Evolutionary conservation across 2,329 filamentous ascomycete species (phyloP).

Genomic region (Cryphonectria parasitica): DNA sequence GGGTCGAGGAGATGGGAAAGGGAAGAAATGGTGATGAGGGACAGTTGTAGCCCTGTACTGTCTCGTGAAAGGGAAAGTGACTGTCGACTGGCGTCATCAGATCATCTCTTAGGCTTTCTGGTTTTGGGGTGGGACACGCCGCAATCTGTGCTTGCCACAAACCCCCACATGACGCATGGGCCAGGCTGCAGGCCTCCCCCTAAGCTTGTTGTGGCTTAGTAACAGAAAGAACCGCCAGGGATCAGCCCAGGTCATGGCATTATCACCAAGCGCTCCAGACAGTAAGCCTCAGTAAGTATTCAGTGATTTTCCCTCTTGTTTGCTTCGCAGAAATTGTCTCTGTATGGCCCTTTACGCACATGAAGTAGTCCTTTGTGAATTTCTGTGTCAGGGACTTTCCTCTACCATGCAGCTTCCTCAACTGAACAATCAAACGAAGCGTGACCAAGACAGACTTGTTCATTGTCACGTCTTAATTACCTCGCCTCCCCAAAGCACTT

Average conservation of each 20-base stretch:
- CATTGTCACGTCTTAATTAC: too few relatives aligned
- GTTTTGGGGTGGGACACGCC: neutral
- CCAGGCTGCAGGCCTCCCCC: neutral
- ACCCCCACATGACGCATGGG: constrained; percentile 26
- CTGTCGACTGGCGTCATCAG: constrained; percentile 7
- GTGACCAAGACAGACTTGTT: too few relatives aligned
- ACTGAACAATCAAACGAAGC: too few relatives aligned
- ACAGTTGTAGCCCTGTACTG: neutral
- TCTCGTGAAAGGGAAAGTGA: constrained; percentile 8
- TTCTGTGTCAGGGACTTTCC: too few relatives aligned
- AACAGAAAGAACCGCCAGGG: neutral
- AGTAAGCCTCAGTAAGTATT: too few relatives aligned
- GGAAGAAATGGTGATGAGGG: neutral
- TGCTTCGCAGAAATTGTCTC: too few relatives aligned
- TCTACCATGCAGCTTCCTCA: too few relatives aligned
- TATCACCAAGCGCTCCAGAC: too few relatives aligned
- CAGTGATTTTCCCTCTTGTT: too few relatives aligned
- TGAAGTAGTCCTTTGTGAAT: too few relatives aligned
- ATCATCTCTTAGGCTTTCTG: neutral
- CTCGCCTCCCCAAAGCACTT: too few relatives aligned
- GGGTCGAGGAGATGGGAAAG: neutral
- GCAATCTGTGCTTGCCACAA: constrained; percentile 26
- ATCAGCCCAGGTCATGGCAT: neutral
- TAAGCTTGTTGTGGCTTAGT: neutral
- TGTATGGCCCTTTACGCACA: too few relatives aligned